Conservation (phyloP, 805 yeast genomes). For the Pichia eremophila region DNA sequence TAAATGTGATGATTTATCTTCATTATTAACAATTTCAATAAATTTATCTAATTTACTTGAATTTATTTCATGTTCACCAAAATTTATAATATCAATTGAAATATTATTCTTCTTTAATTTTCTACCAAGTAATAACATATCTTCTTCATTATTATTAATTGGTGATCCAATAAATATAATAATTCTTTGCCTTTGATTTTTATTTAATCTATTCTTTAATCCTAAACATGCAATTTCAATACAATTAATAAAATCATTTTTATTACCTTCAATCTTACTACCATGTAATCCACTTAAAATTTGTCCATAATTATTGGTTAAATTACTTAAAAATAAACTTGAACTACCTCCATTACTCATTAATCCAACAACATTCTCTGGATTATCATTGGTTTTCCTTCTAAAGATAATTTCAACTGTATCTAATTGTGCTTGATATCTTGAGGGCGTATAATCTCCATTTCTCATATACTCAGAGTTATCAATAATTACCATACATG, state of each 20-base stretch:
- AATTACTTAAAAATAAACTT: slow-evolving; percentile 80
- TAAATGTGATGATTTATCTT: slow-evolving; percentile 59
- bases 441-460: slow-evolving; percentile 82
- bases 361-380: slow-evolving; percentile 89
- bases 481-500: slow-evolving; percentile 91
- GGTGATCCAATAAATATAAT: slow-evolving; percentile 88
- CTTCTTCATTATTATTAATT: slow-evolving; percentile 55
- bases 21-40: slow-evolving; percentile 42
- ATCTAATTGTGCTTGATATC: slow-evolving; percentile 89
- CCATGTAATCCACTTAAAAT: slow-evolving; percentile 78
- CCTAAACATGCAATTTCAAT: slow-evolving; percentile 92
- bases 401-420: slow-evolving; percentile 82
- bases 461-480: slow-evolving; percentile 94
- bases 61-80: slow-evolving; percentile 81
- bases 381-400: slow-evolving; percentile 78
- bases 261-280: slow-evolving; percentile 55
- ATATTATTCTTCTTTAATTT: slow-evolving; percentile 88
- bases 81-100: slow-evolving; percentile 82
- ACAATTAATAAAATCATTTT: slow-evolving; percentile 61
- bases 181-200: slow-evolving; percentile 83
- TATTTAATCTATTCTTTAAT: slow-evolving; percentile 91
- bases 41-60: slow-evolving; percentile 73
- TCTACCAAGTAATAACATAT: slow-evolving; percentile 76
- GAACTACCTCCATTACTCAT: slow-evolving; percentile 81
- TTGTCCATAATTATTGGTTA: slow-evolving; percentile 81